A percentile compares a stretch with the other conserved stretches of the same genome.
These are phyloP conservation scores for Castanea crenata DNA, from an alignment of 306 rosid species.

Conservation along the genomic window DNA sequence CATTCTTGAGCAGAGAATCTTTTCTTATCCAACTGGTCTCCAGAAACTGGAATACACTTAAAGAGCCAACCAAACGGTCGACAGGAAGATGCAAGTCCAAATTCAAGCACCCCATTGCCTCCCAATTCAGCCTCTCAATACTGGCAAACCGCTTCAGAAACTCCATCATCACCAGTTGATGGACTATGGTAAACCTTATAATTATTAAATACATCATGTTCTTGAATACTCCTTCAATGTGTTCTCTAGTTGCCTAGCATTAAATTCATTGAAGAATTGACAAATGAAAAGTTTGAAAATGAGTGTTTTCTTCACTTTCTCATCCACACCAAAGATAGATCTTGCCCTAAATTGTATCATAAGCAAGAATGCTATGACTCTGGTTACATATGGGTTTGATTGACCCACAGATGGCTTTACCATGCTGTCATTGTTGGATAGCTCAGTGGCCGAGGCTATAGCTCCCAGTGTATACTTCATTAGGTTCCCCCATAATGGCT, in stretches of 20 bases:
- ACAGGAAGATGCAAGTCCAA: slow-evolving; percentile 18
- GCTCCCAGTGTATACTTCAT: slow-evolving; percentile 26
- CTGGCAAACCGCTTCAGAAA: slow-evolving; percentile 21
- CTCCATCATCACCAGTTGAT: slow-evolving; percentile 23
- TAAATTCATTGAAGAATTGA: slow-evolving; percentile 24
- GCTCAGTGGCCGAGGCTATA: slow-evolving; percentile 21
- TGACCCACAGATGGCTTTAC: not conserved
- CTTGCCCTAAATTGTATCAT: slow-evolving; percentile 16
- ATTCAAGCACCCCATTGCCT: slow-evolving; percentile 21
- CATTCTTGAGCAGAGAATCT: not conserved
- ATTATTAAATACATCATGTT: slow-evolving; percentile 22
- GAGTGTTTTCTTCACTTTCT: slow-evolving; percentile 17
- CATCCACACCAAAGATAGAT: slow-evolving; percentile 21
- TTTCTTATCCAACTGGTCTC: not conserved
- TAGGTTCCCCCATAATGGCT: slow-evolving; percentile 25
- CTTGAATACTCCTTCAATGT: not conserved
- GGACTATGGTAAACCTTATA: slow-evolving; percentile 10
- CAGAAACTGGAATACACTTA: slow-evolving; percentile 18
- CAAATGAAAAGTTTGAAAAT: slow-evolving; percentile 25
- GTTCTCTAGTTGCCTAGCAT: slow-evolving; percentile 25
- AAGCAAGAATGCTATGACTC: slow-evolving; percentile 15
- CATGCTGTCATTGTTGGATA: slow-evolving; percentile 24
- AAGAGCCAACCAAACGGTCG: slow-evolving; percentile 25
- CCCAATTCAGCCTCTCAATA: slow-evolving; percentile 17
- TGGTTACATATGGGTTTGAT: slow-evolving; percentile 9